Conservation (phyloP, 2,329 filamentous ascomycete species). For the Rutstroemia sp. region DNA sequence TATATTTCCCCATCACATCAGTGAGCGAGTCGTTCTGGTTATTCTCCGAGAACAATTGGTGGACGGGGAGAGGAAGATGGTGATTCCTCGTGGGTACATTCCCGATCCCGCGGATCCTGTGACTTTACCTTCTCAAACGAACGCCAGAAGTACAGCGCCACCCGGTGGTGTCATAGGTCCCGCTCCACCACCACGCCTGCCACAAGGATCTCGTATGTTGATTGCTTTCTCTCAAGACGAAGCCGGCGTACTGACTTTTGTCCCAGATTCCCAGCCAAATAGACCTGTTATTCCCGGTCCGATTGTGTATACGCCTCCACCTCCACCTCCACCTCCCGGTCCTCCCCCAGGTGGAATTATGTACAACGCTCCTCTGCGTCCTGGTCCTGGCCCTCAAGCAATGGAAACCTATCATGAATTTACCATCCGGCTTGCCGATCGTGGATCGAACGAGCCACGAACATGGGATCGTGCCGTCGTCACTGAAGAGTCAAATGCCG, state of each 20-base stretch:
- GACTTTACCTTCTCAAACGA: background rate
- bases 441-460: background rate
- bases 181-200: too few species aligned
- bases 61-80: constrained; percentile 11
- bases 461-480: constrained; percentile 14
- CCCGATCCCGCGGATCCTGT: background rate
- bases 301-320: background rate
- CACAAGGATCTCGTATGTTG: too few species aligned
- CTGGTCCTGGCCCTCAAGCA: background rate
- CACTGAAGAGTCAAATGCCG: constrained; percentile 11
- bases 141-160: background rate
- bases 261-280: background rate
- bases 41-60: constrained; percentile 22
- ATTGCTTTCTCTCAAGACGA: background rate
- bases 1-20: background rate
- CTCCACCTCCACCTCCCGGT: background rate
- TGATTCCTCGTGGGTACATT: background rate
- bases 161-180: background rate
- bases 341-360: background rate
- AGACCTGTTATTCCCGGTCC: background rate
- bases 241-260: background rate
- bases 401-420: constrained; percentile 19
- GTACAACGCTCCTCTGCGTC: background rate
- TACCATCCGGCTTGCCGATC: constrained; percentile 13
- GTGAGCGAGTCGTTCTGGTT: constrained; percentile 17